A percentile compares a stretch with the other conserved stretches of the same genome.
These are phyloP conservation scores for Fusarium tjaetaba DNA, from an alignment of 2,329 filamentous ascomycete genomes.

Conservation along the genomic window DNA sequence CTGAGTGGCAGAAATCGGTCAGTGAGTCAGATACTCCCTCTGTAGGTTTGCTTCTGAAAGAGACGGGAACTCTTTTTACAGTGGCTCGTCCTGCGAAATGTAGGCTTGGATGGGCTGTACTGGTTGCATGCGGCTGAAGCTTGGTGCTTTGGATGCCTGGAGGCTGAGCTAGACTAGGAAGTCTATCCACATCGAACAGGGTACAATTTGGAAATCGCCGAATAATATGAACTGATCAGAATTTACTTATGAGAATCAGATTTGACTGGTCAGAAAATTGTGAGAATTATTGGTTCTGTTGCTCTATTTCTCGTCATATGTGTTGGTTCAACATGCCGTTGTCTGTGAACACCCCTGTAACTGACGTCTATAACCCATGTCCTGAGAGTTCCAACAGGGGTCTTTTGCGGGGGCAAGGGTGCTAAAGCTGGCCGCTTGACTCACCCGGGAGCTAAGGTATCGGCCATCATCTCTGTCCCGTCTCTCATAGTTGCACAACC, in stretches of 20 bases:
- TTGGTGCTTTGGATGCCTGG: slow-evolving; percentile 26
- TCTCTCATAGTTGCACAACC: not conserved
- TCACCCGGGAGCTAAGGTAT: slow-evolving; percentile 28
- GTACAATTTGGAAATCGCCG: not conserved
- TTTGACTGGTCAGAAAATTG: not conserved
- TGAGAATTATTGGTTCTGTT: no score
- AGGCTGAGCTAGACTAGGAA: slow-evolving; percentile 10
- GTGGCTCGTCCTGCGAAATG: not conserved
- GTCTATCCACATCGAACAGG: slow-evolving; percentile 1
- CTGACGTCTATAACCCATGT: not conserved
- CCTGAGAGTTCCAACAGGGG: not conserved
- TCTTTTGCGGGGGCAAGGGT: not conserved
- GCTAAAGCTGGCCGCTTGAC: slow-evolving; percentile 31
- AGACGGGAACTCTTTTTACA: not conserved
- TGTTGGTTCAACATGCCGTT: not conserved
- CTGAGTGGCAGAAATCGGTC: slow-evolving; percentile 8
- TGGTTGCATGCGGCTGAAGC: slow-evolving; percentile 25
- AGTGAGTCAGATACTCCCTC: slow-evolving; percentile 26
- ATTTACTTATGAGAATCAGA: not conserved
- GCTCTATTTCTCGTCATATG: not conserved
- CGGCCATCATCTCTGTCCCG: not conserved
- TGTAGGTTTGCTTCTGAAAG: not conserved
- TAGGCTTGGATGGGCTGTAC: not conserved
- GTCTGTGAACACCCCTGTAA: slow-evolving; percentile 1
- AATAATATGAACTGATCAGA: not conserved